Conservation (phyloP, 179 eudicot species). For the Nepenthes alata region DNA sequence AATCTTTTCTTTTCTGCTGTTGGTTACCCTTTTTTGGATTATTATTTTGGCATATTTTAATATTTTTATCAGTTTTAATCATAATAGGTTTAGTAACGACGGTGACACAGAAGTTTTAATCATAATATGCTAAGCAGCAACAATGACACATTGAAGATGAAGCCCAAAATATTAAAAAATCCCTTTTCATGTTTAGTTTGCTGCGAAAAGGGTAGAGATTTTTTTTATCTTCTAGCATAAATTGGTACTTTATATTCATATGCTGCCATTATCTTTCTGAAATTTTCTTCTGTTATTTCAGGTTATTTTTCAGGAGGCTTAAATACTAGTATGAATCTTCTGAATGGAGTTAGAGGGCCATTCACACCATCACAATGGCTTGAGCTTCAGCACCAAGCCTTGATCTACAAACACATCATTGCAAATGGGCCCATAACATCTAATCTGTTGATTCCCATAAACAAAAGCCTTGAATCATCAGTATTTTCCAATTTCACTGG, state of each 20-base stretch:
- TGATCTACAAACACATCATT: conserved; percentile 71
- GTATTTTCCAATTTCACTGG: conserved; percentile 34
- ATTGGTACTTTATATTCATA: background rate
- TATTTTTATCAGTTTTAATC: too few species aligned
- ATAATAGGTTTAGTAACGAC: too few species aligned
- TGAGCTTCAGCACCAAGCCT: conserved; percentile 81
- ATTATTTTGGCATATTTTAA: background rate
- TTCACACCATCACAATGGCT: conserved; percentile 82
- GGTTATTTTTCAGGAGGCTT: conserved; percentile 37
- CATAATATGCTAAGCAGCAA: too few species aligned
- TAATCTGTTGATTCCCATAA: conserved; percentile 61
- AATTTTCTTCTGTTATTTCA: conserved; percentile 11
- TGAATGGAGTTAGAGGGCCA: conserved; percentile 51
- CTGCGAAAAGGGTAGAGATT: too few species aligned
- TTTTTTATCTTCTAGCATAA: background rate
- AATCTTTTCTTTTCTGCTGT: background rate
- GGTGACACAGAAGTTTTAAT: too few species aligned
- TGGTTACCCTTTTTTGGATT: background rate
- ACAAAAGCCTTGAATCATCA: conserved; percentile 59
- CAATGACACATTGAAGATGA: too few species aligned
- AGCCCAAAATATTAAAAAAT: background rate
- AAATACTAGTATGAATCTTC: conserved; percentile 28
- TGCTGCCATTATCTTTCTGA: background rate
- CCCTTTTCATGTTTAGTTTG: too few species aligned
- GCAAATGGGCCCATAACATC: conserved; percentile 70